Conservation (phyloP, 805 yeast genomes). For the Candida endomychidarum region DNA sequence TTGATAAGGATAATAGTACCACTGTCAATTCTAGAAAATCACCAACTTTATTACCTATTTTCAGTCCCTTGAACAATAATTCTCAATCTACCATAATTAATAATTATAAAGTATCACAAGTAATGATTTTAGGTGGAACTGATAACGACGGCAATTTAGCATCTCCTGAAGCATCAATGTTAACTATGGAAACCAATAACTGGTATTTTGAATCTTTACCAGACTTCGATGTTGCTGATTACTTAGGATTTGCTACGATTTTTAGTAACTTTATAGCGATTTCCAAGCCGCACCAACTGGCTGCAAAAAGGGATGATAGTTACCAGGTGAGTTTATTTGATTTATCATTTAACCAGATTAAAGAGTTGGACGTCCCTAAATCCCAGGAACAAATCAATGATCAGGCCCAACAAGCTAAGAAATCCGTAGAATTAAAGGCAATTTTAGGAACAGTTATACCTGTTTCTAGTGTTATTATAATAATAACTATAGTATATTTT, state of each 20-base stretch:
- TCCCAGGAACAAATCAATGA: constrained; percentile 5
- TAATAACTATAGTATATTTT: constrained; percentile 18
- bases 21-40: constrained; percentile 52
- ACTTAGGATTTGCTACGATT: constrained; percentile 14
- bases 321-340: constrained; percentile 14
- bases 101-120: constrained; percentile 35
- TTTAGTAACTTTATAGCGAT: constrained; percentile 16
- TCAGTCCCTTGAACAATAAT: constrained; percentile 28
- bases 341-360: constrained; percentile 9
- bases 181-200: constrained; percentile 10
- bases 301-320: constrained; percentile 6
- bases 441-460: constrained; percentile 42
- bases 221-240: constrained; percentile 9
- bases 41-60: constrained; percentile 57
- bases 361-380: constrained; percentile 11
- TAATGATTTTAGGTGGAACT: constrained; percentile 65
- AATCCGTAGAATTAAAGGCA: constrained; percentile 24
- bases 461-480: constrained; percentile 21
- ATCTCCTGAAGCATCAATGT: constrained; percentile 5
- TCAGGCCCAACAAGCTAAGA: constrained; percentile 5
- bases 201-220: constrained; percentile 14
- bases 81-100: constrained; percentile 23
- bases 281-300: neutral
- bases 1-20: constrained; percentile 22
- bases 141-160: constrained; percentile 14